Conservation (phyloP, 371 early-diverging fungal genomes). For the Mortierella sp. region DNA sequence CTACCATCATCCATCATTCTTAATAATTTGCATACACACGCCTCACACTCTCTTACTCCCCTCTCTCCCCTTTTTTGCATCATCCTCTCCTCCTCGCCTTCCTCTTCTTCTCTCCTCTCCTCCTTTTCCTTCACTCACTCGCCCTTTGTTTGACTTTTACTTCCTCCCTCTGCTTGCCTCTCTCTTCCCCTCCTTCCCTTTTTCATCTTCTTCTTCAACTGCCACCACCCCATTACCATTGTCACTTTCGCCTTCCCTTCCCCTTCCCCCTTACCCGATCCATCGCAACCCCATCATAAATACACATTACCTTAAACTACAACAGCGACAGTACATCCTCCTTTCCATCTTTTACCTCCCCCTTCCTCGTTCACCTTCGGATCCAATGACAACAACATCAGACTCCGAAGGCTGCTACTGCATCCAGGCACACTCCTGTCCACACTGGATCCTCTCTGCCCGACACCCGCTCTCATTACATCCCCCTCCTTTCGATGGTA, state of each 20-base stretch:
- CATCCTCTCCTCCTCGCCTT: neutral
- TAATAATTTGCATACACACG: too few species aligned
- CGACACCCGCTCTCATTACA: neutral
- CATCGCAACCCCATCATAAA: neutral
- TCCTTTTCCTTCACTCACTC: neutral
- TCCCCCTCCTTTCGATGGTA: constrained; percentile 18
- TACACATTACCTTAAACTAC: neutral
- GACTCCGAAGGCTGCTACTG: constrained; percentile 49
- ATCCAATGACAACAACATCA: constrained; percentile 2
- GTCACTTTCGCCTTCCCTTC: neutral
- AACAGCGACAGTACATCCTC: neutral
- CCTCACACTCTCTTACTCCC: too few species aligned
- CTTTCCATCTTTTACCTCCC: neutral
- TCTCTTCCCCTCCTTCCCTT: neutral
- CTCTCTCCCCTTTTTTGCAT: too few species aligned
- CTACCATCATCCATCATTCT: too few species aligned
- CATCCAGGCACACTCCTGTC: constrained; percentile 34
- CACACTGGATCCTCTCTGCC: constrained; percentile 39
- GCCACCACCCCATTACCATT: neutral
- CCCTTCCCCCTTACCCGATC: neutral
- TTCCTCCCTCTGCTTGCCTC: neutral
- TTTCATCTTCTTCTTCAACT: neutral
- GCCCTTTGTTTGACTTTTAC: neutral
- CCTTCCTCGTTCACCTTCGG: neutral
- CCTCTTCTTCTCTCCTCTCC: neutral